Percentiles rank a stretch among this genome's conserved stretches.
Conservation (phyloP, 1,139 yeast species). For the Candida sp. region DNA sequence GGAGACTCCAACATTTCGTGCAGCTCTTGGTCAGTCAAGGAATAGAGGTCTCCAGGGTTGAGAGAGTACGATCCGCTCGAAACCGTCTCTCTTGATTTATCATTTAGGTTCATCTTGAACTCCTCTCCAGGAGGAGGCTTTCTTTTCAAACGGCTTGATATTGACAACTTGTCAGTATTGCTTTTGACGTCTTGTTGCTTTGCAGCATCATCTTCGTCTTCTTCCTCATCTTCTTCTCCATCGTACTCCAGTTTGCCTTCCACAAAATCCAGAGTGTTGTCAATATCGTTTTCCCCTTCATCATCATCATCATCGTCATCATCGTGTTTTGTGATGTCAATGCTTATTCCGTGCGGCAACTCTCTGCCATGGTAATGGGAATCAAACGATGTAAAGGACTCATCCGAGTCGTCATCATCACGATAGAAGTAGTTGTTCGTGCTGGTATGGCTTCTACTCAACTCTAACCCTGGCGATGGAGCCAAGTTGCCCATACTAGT, state of each 20-base stretch:
- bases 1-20: constrained; percentile 9
- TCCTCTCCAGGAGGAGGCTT: constrained; percentile 31
- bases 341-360: constrained; percentile 12
- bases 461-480: constrained; percentile 6
- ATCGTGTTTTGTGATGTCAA: constrained; percentile 14
- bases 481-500: constrained; percentile 8
- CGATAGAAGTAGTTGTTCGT: constrained; percentile 5
- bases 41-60: constrained; percentile 11
- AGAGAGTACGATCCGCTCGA: constrained; percentile 20
- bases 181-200: background rate
- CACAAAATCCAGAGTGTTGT: background rate
- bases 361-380: constrained; percentile 8
- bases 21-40: constrained; percentile 16
- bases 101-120: constrained; percentile 9
- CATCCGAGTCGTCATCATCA: constrained; percentile 1
- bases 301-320: constrained; percentile 8
- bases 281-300: constrained; percentile 7
- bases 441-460: constrained; percentile 14
- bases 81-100: constrained; percentile 12
- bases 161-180: constrained; percentile 3
- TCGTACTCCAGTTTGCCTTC: constrained; percentile 4
- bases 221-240: background rate
- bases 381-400: constrained; percentile 18
- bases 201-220: background rate
- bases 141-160: constrained; percentile 19